Percentiles rank a stretch among this genome's conserved stretches.
Conservation (phyloP, 768 basidiomycete species). For the Agaricus subrufescens region DNA sequence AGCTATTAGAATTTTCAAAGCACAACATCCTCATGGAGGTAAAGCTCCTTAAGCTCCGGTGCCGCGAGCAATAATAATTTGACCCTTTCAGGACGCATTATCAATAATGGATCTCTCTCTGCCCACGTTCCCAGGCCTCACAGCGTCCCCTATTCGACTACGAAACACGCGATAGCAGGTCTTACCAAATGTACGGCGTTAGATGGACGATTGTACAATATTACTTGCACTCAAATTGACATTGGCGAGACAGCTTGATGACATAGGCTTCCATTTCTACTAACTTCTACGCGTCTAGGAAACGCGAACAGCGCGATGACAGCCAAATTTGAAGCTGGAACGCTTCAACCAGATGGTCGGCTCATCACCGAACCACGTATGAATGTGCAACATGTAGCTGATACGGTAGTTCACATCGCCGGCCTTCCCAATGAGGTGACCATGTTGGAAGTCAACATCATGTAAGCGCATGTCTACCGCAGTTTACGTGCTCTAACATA, state of each 20-base stretch:
- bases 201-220: slow-evolving; percentile 69
- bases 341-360: slow-evolving; percentile 66
- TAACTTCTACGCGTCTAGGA: slow-evolving; percentile 30
- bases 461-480: slow-evolving; percentile 36
- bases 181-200: slow-evolving; percentile 73
- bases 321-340: slow-evolving; percentile 38
- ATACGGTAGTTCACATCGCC: slow-evolving; percentile 68
- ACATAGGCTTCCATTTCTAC: neutral
- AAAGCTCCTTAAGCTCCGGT: slow-evolving; percentile 9
- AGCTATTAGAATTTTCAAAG: slow-evolving; percentile 70
- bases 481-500: neutral
- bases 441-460: slow-evolving; percentile 67
- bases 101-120: slow-evolving; percentile 83
- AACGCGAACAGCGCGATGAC: slow-evolving; percentile 70
- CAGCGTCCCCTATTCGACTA: slow-evolving; percentile 61
- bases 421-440: slow-evolving; percentile 64
- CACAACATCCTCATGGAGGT: slow-evolving; percentile 71
- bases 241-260: slow-evolving; percentile 44
- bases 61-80: neutral
- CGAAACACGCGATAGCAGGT: slow-evolving; percentile 78
- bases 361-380: slow-evolving; percentile 57
- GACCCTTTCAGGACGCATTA: slow-evolving; percentile 41
- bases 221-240: slow-evolving; percentile 79
- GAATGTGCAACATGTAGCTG: slow-evolving; percentile 67
- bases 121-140: slow-evolving; percentile 68